Evolutionary conservation across 2,329 filamentous ascomycete species (phyloP), one percentile per base, ranked within the genome.

Genomic region (Triangularia setosa): DNA sequence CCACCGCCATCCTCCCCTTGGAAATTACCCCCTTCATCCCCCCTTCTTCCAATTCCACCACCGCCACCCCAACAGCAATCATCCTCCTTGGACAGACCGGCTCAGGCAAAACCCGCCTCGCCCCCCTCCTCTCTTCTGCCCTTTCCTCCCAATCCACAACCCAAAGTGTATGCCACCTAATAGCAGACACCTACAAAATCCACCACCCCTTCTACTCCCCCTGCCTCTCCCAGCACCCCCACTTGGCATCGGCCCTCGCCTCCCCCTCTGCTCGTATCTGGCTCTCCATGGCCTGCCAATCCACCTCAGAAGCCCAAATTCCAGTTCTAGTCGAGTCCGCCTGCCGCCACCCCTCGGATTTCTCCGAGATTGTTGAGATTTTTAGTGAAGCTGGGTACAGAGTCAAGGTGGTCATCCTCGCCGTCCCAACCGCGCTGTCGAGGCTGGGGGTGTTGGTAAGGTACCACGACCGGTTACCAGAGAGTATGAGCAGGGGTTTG

Each of bases 181-280:
- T 82, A 62, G 79, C 80, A 61, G 80, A 82, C 75, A 79, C 78
- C 23, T 81, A 80, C 77, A 83, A 83, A 69, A 76, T 77, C 3
- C 78, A 81, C 72, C 80, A 83, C 71, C 80, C 80, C 0, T 65
- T 73, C 18, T 81, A 80, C 71, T 28, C 67, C 14, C n/a, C 60
- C 2, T 72, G 79, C 25, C 66, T 77, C 6, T 56, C 67, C 16
- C 27, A 40, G 2, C 40, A 60, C 4, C 66, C 72, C 18, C 62
- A 68, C 1, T 65, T 64, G 9, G 69, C 68, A 2, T 75, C 77
- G 5, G 35, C 3, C 65, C 72, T 79, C 18, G 78, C 80, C 2
- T 78, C 76, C 2, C 69, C 75, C 0, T 79, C 80, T 67, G 80
- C 80, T 2, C 76, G 80, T 21, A 67, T 70, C 48, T 83, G 81